A percentile compares a stretch with the other conserved stretches of the same genome.
Evolutionary conservation across 768 basidiomycete species (phyloP).

Genomic region (Kondoa malvinella): DNA sequence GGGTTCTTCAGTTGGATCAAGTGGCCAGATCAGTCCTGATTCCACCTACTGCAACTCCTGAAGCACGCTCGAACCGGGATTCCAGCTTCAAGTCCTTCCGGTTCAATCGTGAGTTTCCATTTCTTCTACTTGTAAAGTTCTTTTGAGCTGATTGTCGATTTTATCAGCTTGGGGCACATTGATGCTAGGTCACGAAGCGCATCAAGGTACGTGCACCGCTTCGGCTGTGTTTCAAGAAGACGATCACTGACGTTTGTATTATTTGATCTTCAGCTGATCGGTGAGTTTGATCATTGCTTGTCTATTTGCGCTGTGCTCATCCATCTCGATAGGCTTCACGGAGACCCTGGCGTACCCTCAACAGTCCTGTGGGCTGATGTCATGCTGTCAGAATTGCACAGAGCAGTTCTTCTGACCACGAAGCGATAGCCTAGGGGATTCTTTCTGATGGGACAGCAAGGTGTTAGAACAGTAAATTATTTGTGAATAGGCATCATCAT

Average conservation of each 20-base stretch:
- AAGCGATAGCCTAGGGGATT: background rate
- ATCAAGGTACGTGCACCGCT: slow-evolving; percentile 14
- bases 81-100: background rate
- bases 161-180: slow-evolving; percentile 16
- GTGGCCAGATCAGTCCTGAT: slow-evolving; percentile 22
- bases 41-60: slow-evolving; percentile 2
- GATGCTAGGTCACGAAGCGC: slow-evolving; percentile 21
- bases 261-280: background rate
- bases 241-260: background rate
- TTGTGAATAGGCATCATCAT: too few species aligned
- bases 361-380: slow-evolving; percentile 23
- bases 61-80: background rate
- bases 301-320: slow-evolving; percentile 22
- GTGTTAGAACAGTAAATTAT: too few species aligned
- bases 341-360: slow-evolving; percentile 21
- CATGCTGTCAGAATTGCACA: slow-evolving; percentile 23
- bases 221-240: background rate
- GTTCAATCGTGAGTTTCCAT: background rate
- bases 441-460: too few species aligned
- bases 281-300: slow-evolving; percentile 18
- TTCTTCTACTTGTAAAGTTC: background rate
- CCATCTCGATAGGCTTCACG: slow-evolving; percentile 24
- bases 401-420: background rate
- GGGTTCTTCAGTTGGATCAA: slow-evolving; percentile 24
- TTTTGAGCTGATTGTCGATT: background rate